These are phyloP conservation scores for Xerocomus spinulosus DNA, from an alignment of 768 basidiomycete genomes.

Conservation along the genomic window DNA sequence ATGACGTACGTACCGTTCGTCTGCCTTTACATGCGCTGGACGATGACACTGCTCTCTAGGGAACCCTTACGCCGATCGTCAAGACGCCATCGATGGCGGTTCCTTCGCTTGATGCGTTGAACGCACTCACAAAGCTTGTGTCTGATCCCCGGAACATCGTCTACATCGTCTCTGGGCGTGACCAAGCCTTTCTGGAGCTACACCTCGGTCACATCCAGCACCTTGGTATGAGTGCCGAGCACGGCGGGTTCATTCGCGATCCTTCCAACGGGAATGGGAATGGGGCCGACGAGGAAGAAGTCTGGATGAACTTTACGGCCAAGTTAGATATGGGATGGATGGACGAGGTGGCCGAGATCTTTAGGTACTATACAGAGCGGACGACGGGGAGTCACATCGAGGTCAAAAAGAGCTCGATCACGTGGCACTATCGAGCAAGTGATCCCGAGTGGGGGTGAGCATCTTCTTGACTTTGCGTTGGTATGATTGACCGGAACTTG, in stretches of 20 bases:
- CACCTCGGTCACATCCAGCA: constrained; percentile 81
- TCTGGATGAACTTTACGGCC: constrained; percentile 88
- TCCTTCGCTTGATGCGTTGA: constrained; percentile 70
- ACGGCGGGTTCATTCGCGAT: constrained; percentile 85
- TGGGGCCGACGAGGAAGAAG: constrained; percentile 20
- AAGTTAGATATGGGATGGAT: constrained; percentile 97
- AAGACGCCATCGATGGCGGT: constrained; percentile 85
- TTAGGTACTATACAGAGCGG: constrained; percentile 93
- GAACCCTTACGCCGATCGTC: constrained; percentile 95
- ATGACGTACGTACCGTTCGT: constrained; percentile 61
- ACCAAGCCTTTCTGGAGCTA: constrained; percentile 85
- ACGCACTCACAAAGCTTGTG: constrained; percentile 66
- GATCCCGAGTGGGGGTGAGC: constrained; percentile 96
- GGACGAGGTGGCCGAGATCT: constrained; percentile 91
- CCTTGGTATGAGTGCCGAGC: constrained; percentile 93
- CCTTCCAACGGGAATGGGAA: constrained; percentile 43
- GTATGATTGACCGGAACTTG: neutral
- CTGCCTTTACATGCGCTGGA: neutral
- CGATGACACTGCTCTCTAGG: constrained; percentile 40
- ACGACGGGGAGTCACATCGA: constrained; percentile 97
- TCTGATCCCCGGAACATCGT: constrained; percentile 86
- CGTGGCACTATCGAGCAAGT: constrained; percentile 91
- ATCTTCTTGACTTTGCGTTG: neutral
- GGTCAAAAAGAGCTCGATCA: constrained; percentile 95
- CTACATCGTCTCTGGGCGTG: constrained; percentile 96